Evolutionary conservation across 768 basidiomycete species (phyloP), one percentile per base, ranked within the genome.

Genomic region (Russula sp.): DNA sequence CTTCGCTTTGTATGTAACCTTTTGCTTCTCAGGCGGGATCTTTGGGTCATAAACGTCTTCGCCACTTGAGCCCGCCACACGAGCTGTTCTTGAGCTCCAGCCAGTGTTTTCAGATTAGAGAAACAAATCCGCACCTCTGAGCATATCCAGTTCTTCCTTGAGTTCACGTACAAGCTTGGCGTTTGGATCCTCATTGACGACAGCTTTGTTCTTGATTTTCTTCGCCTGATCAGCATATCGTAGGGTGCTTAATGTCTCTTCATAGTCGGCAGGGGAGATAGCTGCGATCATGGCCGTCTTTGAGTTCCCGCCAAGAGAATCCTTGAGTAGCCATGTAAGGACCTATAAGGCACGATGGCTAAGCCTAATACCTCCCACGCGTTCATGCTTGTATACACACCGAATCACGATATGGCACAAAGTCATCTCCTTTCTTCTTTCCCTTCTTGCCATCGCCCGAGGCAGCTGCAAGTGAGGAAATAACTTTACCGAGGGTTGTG

Each of bases 281-380:
- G 97, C 97, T 55, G 97, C 97, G 68, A 99, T 98, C 97, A 99
- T 98, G 5, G 96, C 94, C 4, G 96, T 99, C 78, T 97, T 96
- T 39, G 91, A 94, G 76, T 96, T 96, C 6, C 92, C 97, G 22
- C 97, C 97, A 57, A 98, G 78, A 73, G 92, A 94, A 77, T 99
- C 97, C 76, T 99, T 99, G 68, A 99, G 78, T 32, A 99, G 79
- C 97, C 97, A 99, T 39, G 97, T 99, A 62, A 99, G 80, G 67
- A 98, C 92, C 91, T 94, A 61, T 13, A 61, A 20, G 50, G 50
- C 59, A 55, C 11, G 11, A 39, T 31, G 35, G 14, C 45, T 14
- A 58, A 58, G 22, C 48, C 8, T n/a, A 6, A 20, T 14, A 31
- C 13, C 18, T 48, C 11, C 16, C 40, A 57, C 18, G 32, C 31